These are phyloP conservation scores for Carex scoparia DNA, from an alignment of 176 grass and related monocot genomes.

Conservation along the genomic window DNA sequence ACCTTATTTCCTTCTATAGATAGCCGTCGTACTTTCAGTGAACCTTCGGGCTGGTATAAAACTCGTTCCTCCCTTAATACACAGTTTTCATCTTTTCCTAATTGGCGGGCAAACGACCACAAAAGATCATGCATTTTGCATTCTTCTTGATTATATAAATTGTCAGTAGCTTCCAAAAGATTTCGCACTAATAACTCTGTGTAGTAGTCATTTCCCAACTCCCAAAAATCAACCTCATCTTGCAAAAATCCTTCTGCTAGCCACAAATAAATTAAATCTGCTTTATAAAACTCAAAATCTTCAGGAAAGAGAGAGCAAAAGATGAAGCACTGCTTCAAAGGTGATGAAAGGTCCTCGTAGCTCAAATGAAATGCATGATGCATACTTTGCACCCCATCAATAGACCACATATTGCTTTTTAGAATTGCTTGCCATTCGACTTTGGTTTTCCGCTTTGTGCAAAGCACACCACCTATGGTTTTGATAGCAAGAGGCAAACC, in stretches of 20 bases:
- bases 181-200: constrained; percentile 27
- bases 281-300: neutral
- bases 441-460: neutral
- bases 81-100: neutral
- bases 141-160: neutral
- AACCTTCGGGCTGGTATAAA: too few species aligned
- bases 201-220: constrained; percentile 20
- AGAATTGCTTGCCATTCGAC: constrained; percentile 29
- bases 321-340: constrained; percentile 36
- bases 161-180: constrained; percentile 2
- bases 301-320: constrained; percentile 36
- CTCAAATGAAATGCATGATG: constrained; percentile 16
- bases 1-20: neutral
- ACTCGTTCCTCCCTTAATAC: neutral
- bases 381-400: neutral
- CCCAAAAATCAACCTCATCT: neutral
- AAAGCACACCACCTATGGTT: constrained; percentile 19
- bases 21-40: neutral
- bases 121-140: constrained; percentile 13
- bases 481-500: constrained; percentile 41
- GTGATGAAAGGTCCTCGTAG: constrained; percentile 17
- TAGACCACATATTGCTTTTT: constrained; percentile 24
- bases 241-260: constrained; percentile 29
- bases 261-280: neutral
- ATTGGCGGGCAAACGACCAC: neutral